phyloP scores from a whole-genome alignment of 352 stramenopile species.

The Pelagophyceae sp. region DNA sequence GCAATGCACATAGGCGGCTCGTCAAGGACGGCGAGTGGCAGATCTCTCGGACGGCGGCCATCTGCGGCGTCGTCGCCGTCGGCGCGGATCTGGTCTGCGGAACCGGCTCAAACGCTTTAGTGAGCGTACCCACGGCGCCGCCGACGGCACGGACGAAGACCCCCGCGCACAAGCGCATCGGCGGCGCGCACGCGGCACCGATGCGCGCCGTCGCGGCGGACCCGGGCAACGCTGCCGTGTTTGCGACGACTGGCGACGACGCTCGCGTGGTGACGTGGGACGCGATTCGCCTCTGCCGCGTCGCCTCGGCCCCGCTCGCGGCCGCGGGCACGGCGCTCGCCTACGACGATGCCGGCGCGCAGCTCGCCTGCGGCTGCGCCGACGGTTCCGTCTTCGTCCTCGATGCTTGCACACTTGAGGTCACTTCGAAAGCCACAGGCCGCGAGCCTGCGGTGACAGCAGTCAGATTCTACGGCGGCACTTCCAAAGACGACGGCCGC shows the following conservation, averaged over 20 bases:
- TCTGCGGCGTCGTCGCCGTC: neutral
- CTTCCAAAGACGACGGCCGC: neutral
- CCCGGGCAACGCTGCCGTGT: neutral
- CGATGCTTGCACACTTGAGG: neutral
- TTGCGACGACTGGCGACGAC: constrained; percentile 8
- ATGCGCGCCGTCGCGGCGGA: neutral
- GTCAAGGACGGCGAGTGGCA: no score
- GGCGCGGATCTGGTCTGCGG: neutral
- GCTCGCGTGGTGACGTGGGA: neutral
- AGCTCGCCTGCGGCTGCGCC: neutral
- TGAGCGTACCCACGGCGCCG: no score
- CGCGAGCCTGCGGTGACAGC: neutral
- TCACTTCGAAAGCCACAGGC: neutral
- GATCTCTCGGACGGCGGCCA: no score
- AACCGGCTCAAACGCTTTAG: neutral
- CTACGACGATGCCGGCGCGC: neutral
- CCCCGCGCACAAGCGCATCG: neutral
- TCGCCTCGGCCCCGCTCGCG: neutral
- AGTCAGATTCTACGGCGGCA: neutral
- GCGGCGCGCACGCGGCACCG: neutral
- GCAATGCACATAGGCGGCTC: no score
- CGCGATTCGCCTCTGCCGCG: neutral
- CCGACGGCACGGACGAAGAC: no score
- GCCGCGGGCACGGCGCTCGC: neutral
- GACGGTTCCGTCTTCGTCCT: neutral